Evolutionary conservation across 2,329 filamentous ascomycete genomes (phyloP).

Genomic region (Hypomyces perniciosus): DNA sequence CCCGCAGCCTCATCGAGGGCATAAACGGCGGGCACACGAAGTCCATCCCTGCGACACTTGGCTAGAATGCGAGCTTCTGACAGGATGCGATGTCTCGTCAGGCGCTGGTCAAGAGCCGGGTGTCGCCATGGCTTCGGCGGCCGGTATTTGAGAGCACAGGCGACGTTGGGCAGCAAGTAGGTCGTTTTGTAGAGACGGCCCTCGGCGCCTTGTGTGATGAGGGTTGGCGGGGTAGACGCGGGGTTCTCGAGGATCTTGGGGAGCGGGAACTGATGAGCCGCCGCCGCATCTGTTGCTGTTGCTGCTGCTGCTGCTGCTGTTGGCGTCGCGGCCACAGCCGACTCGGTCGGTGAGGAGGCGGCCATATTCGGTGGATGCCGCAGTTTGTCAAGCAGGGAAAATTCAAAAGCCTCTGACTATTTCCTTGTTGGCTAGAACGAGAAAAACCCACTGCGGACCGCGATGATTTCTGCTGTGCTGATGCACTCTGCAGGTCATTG

Average conservation of each 20-base stretch:
- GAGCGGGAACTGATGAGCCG: slow-evolving; percentile 40
- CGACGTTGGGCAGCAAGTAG: slow-evolving; percentile 62
- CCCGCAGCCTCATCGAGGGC: slow-evolving; percentile 58
- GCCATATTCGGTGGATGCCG: too few relatives aligned
- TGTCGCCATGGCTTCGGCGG: slow-evolving; percentile 90
- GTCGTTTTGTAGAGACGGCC: slow-evolving; percentile 85
- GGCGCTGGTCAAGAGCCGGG: slow-evolving; percentile 75
- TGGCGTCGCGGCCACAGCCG: slow-evolving; percentile 2
- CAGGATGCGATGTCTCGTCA: slow-evolving; percentile 81
- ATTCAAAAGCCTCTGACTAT: not conserved
- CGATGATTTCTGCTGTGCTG: slow-evolving; percentile 1
- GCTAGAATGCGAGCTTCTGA: slow-evolving; percentile 83
- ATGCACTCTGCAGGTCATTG: slow-evolving; percentile 11
- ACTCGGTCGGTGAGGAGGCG: not conserved
- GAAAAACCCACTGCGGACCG: not conserved
- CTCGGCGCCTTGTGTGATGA: slow-evolving; percentile 92
- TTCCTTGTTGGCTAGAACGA: not conserved
- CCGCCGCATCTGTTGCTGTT: slow-evolving; percentile 5
- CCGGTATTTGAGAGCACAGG: slow-evolving; percentile 84
- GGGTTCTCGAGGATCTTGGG: slow-evolving; percentile 60
- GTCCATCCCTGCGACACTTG: slow-evolving; percentile 70
- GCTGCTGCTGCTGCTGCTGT: not conserved
- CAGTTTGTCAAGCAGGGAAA: not conserved
- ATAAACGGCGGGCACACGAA: slow-evolving; percentile 76
- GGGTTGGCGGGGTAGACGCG: slow-evolving; percentile 52